Evolutionary conservation across 2,329 filamentous ascomycete species (phyloP).

Genomic region (Chrysosporium queenslandicum): DNA sequence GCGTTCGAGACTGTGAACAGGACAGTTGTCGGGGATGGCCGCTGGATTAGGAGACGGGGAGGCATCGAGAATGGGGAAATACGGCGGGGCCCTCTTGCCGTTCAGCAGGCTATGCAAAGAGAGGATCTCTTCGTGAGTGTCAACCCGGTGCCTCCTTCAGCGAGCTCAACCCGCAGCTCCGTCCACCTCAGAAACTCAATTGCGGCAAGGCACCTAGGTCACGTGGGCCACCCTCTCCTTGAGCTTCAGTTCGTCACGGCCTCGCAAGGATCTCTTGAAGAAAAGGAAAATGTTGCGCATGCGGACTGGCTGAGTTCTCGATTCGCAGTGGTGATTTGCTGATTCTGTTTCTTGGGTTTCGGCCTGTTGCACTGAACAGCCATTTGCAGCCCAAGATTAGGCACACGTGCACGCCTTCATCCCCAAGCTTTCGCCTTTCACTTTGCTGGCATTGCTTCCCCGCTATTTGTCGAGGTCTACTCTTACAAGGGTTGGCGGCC

Average conservation of each 20-base stretch:
- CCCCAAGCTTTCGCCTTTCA: background rate
- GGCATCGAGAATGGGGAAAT: slow-evolving; percentile 43
- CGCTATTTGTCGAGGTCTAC: background rate
- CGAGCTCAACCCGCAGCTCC: background rate
- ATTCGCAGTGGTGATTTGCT: too few species aligned
- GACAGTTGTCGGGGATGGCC: slow-evolving; percentile 76
- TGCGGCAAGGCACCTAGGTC: too few species aligned
- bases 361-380: background rate
- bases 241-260: too few species aligned
- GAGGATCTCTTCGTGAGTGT: background rate
- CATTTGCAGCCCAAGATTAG: background rate
- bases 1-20: slow-evolving; percentile 85
- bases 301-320: background rate
- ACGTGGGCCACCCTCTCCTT: too few species aligned
- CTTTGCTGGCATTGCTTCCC: background rate
- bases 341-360: background rate
- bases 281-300: background rate
- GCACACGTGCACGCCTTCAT: slow-evolving; percentile 4
- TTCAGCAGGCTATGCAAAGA: background rate
- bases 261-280: too few species aligned
- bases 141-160: too few species aligned
- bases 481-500: background rate
- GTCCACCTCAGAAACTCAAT: background rate
- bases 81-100: background rate
- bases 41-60: slow-evolving; percentile 37